Evolutionary conservation across 306 rosid genomes (phyloP).

Genomic region (Hippophae rhamnoides): DNA sequence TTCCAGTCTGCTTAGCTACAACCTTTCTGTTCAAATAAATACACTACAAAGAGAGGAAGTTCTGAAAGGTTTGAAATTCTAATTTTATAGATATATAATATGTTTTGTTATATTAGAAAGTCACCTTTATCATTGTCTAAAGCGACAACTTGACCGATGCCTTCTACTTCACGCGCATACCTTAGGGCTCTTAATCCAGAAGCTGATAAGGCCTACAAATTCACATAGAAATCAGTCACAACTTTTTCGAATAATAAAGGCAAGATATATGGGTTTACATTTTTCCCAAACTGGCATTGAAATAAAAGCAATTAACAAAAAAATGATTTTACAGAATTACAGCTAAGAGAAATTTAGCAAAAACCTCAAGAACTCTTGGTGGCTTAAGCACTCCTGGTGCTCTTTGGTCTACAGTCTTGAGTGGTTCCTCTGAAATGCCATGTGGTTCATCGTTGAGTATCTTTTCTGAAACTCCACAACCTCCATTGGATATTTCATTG

Average conservation of each 20-base stretch:
- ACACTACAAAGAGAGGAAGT: too few relatives aligned
- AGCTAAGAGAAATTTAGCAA: conserved; percentile 1
- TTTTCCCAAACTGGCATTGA: neutral
- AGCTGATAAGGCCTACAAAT: conserved; percentile 81
- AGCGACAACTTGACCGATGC: conserved; percentile 90
- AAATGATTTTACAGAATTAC: neutral
- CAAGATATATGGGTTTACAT: neutral
- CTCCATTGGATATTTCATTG: conserved; percentile 40
- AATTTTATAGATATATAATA: too few relatives aligned
- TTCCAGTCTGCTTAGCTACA: too few relatives aligned
- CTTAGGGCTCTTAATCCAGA: conserved; percentile 94
- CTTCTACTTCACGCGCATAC: conserved; percentile 91
- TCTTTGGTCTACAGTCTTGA: conserved; percentile 43
- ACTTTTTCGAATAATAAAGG: conserved; percentile 7
- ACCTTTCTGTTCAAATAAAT: too few relatives aligned
- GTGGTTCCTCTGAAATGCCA: conserved; percentile 33
- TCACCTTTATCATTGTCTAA: conserved; percentile 86
- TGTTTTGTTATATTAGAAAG: neutral
- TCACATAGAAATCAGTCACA: conserved; percentile 10
- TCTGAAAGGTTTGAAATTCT: too few relatives aligned
- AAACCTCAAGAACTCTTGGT: conserved; percentile 90
- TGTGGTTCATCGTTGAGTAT: conserved; percentile 39
- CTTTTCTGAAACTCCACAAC: conserved; percentile 33
- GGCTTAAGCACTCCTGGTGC: conserved; percentile 49
- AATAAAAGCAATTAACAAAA: neutral